phyloP scores from a whole-genome alignment of 768 basidiomycete species.

The Boletellus sp. region DNA sequence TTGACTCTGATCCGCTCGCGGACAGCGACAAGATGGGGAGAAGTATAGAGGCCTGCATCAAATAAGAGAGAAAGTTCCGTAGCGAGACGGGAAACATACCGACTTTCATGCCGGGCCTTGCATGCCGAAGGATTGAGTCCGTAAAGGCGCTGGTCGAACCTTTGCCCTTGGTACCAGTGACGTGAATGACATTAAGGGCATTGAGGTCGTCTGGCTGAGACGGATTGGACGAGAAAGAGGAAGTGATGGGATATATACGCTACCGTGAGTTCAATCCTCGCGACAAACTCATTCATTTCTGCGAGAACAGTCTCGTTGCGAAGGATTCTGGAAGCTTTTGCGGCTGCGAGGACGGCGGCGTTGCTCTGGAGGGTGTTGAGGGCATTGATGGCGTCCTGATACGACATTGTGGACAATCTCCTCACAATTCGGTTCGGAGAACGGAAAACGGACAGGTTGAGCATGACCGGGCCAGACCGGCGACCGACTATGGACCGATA shows the following conservation, averaged over 20 bases:
- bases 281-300: conserved; percentile 89
- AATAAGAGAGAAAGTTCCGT: neutral
- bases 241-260: conserved; percentile 21
- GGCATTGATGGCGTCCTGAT: conserved; percentile 67
- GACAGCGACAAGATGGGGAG: conserved; percentile 93
- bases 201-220: conserved; percentile 79
- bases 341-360: conserved; percentile 85
- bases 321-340: conserved; percentile 65
- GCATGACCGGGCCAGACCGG: neutral
- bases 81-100: conserved; percentile 45
- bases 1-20: conserved; percentile 94
- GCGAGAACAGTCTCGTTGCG: conserved; percentile 59
- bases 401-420: conserved; percentile 54
- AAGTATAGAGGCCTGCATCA: conserved; percentile 82
- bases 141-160: conserved; percentile 95
- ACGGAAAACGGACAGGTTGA: neutral
- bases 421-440: conserved; percentile 17
- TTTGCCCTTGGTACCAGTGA: conserved; percentile 98
- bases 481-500: conserved; percentile 23
- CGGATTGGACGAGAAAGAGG: conserved; percentile 11
- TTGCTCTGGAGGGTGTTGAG: conserved; percentile 88
- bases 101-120: conserved; percentile 73
- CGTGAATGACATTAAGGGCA: conserved; percentile 86
- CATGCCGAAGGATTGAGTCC: conserved; percentile 77
- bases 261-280: conserved; percentile 83